Evolutionary conservation across 495 filamentous ascomycete species (phyloP).

Genomic region (Annulohypoxylon bovei): DNA sequence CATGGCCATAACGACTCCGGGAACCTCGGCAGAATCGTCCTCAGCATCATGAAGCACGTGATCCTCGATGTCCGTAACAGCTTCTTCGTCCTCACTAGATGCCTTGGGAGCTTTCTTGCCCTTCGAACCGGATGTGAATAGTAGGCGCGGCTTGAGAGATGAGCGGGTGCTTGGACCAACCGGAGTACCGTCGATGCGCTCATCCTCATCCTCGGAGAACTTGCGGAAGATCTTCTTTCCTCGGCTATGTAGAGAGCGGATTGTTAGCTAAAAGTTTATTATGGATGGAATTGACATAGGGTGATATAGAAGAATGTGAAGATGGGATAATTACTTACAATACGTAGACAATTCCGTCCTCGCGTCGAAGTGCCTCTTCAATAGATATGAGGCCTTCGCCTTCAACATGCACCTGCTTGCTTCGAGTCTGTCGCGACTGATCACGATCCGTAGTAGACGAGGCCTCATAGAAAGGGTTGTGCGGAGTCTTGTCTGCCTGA

Average conservation of each 20-base stretch:
- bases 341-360: constrained; percentile 83
- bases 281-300: background rate
- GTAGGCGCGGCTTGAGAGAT: constrained; percentile 81
- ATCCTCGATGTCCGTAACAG: constrained; percentile 61
- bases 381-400: constrained; percentile 66
- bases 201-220: constrained; percentile 55
- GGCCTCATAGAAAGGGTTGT: constrained; percentile 79
- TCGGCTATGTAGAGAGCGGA: constrained; percentile 67
- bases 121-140: constrained; percentile 74
- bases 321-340: constrained; percentile 73
- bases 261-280: constrained; percentile 36
- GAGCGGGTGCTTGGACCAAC: constrained; percentile 72
- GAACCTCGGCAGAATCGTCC: constrained; percentile 61
- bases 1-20: constrained; percentile 50
- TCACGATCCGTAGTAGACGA: constrained; percentile 36
- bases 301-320: background rate
- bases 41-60: constrained; percentile 59
- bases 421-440: constrained; percentile 55
- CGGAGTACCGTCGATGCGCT: background rate
- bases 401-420: constrained; percentile 56
- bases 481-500: constrained; percentile 67
- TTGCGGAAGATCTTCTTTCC: constrained; percentile 87
- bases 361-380: constrained; percentile 69
- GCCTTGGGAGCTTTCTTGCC: constrained; percentile 61
- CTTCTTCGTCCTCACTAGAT: constrained; percentile 65